These are phyloP conservation scores for Fusarium heterosporum DNA, from an alignment of 2,329 filamentous ascomycete genomes.

Conservation along the genomic window DNA sequence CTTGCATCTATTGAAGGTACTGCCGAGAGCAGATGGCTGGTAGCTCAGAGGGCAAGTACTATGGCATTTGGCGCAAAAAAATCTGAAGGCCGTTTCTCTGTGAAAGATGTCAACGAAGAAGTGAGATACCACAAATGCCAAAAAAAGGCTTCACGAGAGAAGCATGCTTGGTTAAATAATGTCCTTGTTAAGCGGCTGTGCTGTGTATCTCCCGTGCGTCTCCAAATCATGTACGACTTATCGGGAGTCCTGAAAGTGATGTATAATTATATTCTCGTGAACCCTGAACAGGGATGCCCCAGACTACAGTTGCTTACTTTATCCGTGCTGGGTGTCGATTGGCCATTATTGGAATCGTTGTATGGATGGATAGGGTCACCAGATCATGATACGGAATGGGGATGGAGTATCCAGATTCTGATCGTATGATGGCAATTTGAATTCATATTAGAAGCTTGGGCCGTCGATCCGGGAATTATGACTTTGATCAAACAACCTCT, in stretches of 20 bases:
- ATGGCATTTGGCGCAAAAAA: conserved; percentile 63
- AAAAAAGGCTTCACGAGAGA: conserved; percentile 39
- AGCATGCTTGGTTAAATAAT: conserved; percentile 42
- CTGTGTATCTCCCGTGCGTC: background rate
- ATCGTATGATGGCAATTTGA: conserved; percentile 28
- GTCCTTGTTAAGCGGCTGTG: conserved; percentile 25
- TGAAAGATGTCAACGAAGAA: conserved; percentile 44
- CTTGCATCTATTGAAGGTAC: conserved; percentile 69
- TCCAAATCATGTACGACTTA: background rate
- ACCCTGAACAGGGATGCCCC: background rate
- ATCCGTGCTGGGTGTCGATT: background rate
- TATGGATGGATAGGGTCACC: conserved; percentile 9
- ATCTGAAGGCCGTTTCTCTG: conserved; percentile 48
- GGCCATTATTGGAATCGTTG: background rate
- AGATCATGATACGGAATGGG: conserved; percentile 1
- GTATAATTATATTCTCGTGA: background rate
- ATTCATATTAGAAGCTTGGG: conserved; percentile 1
- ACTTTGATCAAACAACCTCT: conserved; percentile 8
- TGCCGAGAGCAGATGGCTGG: conserved; percentile 60
- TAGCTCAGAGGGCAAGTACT: conserved; percentile 63
- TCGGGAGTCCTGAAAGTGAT: background rate
- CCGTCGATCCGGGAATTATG: background rate
- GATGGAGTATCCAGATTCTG: conserved; percentile 8
- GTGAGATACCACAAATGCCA: conserved; percentile 47
- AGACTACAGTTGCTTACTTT: background rate